Conservation (phyloP, 306 rosid genomes). For the peach (Prunus persica) region DNA sequence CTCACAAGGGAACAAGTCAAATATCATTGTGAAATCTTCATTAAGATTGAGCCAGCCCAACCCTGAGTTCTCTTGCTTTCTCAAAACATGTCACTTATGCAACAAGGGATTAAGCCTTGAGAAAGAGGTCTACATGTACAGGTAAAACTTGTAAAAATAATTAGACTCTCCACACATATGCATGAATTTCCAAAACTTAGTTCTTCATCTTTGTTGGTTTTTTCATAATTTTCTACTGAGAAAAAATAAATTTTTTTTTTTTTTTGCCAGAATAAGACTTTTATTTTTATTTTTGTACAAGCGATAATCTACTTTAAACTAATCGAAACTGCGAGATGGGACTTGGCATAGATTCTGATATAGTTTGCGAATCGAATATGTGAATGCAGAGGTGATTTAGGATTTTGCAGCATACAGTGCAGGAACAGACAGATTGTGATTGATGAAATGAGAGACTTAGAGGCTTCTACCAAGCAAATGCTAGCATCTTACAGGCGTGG, state of each 20-base stretch:
- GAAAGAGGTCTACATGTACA: conserved; percentile 55
- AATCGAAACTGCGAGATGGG: too few relatives aligned
- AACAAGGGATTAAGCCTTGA: conserved; percentile 38
- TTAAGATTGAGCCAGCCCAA: conserved; percentile 23
- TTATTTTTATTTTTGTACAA: too few relatives aligned
- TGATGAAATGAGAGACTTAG: conserved; percentile 43
- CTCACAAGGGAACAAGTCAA: conserved; percentile 15
- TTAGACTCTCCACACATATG: too few relatives aligned
- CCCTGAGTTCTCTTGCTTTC: conserved; percentile 25
- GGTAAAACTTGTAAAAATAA: conserved; percentile 19
- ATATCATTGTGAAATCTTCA: conserved; percentile 36
- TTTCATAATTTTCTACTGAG: too few relatives aligned
- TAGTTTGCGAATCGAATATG: neutral
- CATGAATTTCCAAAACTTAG: too few relatives aligned
- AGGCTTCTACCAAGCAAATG: conserved; percentile 39
- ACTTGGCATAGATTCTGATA: too few relatives aligned
- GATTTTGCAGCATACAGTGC: conserved; percentile 49
- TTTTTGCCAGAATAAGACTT: too few relatives aligned
- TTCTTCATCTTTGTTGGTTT: neutral
- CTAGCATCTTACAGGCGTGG: conserved; percentile 25
- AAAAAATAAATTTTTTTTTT: too few relatives aligned
- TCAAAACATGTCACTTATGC: conserved; percentile 46
- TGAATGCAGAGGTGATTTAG: conserved; percentile 45
- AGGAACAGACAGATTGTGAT: conserved; percentile 37
- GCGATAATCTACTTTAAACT: too few relatives aligned